phyloP scores from a whole-genome alignment of 768 basidiomycete genomes.

The Amanita inopinata region DNA sequence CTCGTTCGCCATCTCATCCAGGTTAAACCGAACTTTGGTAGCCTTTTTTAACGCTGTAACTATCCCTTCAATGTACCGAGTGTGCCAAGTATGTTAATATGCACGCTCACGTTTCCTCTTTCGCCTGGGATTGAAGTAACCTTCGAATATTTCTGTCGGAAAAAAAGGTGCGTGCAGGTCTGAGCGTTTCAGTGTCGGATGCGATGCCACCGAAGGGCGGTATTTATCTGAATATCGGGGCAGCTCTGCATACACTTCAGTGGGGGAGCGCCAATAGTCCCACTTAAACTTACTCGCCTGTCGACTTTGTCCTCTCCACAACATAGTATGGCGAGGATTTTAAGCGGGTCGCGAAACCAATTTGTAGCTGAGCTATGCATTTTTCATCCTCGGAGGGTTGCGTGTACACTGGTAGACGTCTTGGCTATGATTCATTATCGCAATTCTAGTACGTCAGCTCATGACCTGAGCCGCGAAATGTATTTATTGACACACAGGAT shows the following conservation, averaged over 20 bases:
- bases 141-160: slow-evolving; percentile 65
- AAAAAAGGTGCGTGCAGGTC: slow-evolving; percentile 73
- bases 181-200: slow-evolving; percentile 59
- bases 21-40: slow-evolving; percentile 37
- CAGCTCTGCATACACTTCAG: slow-evolving; percentile 38
- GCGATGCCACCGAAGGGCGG: slow-evolving; percentile 45
- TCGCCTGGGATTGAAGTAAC: slow-evolving; percentile 69
- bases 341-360: slow-evolving; percentile 54
- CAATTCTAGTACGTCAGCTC: slow-evolving; percentile 14
- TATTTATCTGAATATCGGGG: slow-evolving; percentile 83
- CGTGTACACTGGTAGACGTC: slow-evolving; percentile 60
- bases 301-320: slow-evolving; percentile 59
- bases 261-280: background rate
- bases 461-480: slow-evolving; percentile 11
- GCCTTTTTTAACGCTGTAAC: slow-evolving; percentile 10
- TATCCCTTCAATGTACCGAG: slow-evolving; percentile 8
- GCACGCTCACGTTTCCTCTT: slow-evolving; percentile 40
- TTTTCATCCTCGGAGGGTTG: slow-evolving; percentile 59
- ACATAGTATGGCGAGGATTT: slow-evolving; percentile 68
- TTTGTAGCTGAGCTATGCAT: slow-evolving; percentile 54
- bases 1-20: slow-evolving; percentile 59
- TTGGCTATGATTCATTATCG: slow-evolving; percentile 34
- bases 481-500: slow-evolving; percentile 54
- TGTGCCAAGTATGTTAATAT: background rate
- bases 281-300: slow-evolving; percentile 24